These are phyloP conservation scores for Cyanidiococcus yangmingshanensis DNA, from an alignment of 23 red algal genomes.

Conservation along the genomic window DNA sequence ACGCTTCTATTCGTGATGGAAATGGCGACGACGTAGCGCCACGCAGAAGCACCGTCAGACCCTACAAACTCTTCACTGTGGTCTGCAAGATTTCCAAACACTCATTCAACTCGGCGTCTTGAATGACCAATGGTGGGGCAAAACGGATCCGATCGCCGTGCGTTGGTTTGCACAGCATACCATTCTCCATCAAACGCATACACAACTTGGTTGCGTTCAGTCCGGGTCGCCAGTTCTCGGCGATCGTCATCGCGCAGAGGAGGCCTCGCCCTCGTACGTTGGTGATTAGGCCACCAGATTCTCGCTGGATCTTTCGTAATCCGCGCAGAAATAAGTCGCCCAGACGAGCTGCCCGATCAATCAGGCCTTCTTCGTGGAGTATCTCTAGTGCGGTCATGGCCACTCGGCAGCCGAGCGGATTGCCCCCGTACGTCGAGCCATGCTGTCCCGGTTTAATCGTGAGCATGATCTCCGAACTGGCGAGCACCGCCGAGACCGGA, in stretches of 20 bases:
- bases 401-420: slow-evolving; percentile 82
- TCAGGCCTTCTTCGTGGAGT: slow-evolving; percentile 61
- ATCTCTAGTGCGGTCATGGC: slow-evolving; percentile 66
- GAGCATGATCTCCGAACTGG: slow-evolving; percentile 60
- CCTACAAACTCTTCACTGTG: neutral
- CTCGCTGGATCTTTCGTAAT: slow-evolving; percentile 21
- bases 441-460: slow-evolving; percentile 66
- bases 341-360: slow-evolving; percentile 40
- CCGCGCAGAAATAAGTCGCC: slow-evolving; percentile 39
- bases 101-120: slow-evolving; percentile 48
- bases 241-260: slow-evolving; percentile 58
- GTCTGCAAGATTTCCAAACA: slow-evolving; percentile 31
- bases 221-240: slow-evolving; percentile 30
- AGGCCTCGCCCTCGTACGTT: slow-evolving; percentile 76
- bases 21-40: no score
- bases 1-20: no score
- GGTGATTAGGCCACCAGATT: slow-evolving; percentile 15
- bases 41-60: no score
- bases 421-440: slow-evolving; percentile 98
- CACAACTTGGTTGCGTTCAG: slow-evolving; percentile 61
- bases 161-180: slow-evolving; percentile 79
- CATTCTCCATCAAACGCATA: slow-evolving; percentile 55
- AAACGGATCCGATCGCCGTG: slow-evolving; percentile 84
- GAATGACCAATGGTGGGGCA: slow-evolving; percentile 82
- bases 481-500: slow-evolving; percentile 79